Conservation (phyloP, 2,329 filamentous ascomycete species). For the Pseudogymnoascus sp. region DNA sequence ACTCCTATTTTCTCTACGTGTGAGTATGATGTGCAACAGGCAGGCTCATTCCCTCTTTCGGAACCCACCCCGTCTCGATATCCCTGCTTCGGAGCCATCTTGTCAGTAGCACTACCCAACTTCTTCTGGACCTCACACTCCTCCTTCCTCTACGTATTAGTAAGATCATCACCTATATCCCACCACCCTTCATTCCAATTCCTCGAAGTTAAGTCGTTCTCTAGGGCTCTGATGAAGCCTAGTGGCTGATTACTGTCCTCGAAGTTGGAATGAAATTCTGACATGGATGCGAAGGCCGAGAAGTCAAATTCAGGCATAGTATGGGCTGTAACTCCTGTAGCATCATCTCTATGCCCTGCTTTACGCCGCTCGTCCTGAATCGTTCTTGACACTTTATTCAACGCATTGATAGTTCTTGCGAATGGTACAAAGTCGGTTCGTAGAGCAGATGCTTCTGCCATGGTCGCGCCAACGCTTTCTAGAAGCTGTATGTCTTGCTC, state of each 20-base stretch:
- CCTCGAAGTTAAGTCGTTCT: not conserved
- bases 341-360: not conserved
- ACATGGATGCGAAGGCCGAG: not conserved
- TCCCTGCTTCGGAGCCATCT: not conserved
- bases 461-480: not conserved
- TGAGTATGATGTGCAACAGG: too few species aligned
- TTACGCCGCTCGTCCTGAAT: slow-evolving; percentile 3
- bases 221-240: not conserved
- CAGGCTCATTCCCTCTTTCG: too few species aligned
- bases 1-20: too few species aligned
- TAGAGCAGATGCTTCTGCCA: slow-evolving; percentile 1
- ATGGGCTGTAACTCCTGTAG: not conserved
- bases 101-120: not conserved
- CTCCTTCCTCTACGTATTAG: not conserved
- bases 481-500: not conserved
- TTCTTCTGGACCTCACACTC: not conserved
- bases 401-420: slow-evolving; percentile 1
- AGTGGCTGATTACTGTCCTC: not conserved
- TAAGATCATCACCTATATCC: not conserved
- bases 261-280: not conserved
- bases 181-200: slow-evolving; percentile 7
- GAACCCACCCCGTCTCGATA: too few species aligned
- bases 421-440: slow-evolving; percentile 4
- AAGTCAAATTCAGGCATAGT: not conserved
- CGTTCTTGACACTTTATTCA: not conserved